Evolutionary conservation across 768 basidiomycete species (phyloP), one percentile per base, ranked within the genome.

Genomic region (Rhodosporidiobolus odoratus): DNA sequence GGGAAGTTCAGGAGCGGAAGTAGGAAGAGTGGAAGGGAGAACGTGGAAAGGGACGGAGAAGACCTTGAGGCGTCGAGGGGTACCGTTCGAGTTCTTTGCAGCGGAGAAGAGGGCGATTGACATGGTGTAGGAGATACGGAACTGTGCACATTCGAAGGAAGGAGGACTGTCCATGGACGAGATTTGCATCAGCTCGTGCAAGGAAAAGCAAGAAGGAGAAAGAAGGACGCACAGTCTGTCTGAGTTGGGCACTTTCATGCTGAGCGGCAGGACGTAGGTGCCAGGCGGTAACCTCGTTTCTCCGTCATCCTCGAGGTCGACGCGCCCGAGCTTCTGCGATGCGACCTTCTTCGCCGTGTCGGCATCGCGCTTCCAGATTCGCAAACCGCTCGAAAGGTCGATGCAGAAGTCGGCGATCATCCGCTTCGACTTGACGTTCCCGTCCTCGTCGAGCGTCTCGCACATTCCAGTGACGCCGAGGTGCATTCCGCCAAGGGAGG

Each of bases 391-490:
- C 41, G 74, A 66, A 19, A 77, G 58, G 70, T 77, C 75, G 72
- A 74, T 76, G 61, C 74, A 75, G 43, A 77, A 76, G 68, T 77
- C 77, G 32, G 75, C 77, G 30, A 77, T 74, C 72, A 76, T 76
- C 19, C 77, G 59, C 72, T 75, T 75, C 30, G 58, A 65, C 66
- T 71, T 77, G 75, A 77, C 67, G 56, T 40, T 53, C 19, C 75
- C 75, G 21, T 72, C 68, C 13, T 21, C 48, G 54, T 72, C 73
- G 57, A 77, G 71, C 32, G 67, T 70, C 61, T 77, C 75, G 59
- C 74, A 71, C 65, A 76, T 73, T 8, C 76, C 76, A 35, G 76
- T 77, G 3, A 76, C 77, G 34, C 74, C 76, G 48, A 77, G 69
- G 65, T 74, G 71, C 75, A 77, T 76, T 10, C 77, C 77, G 13